These are phyloP conservation scores for Talaromyces piceae DNA, from an alignment of 2,329 filamentous ascomycete genomes.

Conservation along the genomic window DNA sequence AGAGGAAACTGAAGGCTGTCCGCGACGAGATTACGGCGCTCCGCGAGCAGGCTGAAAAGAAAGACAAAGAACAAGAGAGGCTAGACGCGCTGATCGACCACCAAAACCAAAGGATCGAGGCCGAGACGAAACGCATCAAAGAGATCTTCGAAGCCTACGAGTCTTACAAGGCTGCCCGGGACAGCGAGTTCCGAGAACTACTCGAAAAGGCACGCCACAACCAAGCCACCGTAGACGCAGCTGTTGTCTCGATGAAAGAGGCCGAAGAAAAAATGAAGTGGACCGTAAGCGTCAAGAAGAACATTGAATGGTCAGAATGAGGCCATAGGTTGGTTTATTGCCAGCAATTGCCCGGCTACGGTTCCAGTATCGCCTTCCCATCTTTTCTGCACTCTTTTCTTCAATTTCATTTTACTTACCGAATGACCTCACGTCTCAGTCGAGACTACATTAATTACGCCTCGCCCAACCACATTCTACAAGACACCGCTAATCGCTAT, in stretches of 20 bases:
- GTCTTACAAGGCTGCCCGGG: slow-evolving; percentile 36
- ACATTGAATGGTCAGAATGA: slow-evolving; percentile 24
- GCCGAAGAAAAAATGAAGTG: slow-evolving; percentile 42
- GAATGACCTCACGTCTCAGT: neutral
- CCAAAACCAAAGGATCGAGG: slow-evolving; percentile 38
- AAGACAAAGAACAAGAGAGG: slow-evolving; percentile 30
- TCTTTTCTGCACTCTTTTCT: neutral
- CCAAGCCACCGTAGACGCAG: slow-evolving; percentile 27
- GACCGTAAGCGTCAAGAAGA: slow-evolving; percentile 37
- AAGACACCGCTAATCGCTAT: neutral
- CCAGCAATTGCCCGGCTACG: too few relatives aligned
- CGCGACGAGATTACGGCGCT: slow-evolving; percentile 28
- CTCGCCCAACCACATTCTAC: neutral
- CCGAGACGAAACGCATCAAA: slow-evolving; percentile 33
- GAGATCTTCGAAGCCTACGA: slow-evolving; percentile 33
- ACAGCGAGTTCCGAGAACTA: slow-evolving; percentile 30
- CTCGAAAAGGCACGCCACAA: slow-evolving; percentile 24
- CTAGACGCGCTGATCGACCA: slow-evolving; percentile 41
- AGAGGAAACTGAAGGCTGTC: slow-evolving; percentile 31
- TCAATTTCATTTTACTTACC: neutral
- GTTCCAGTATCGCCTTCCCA: too few relatives aligned
- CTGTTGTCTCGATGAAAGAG: slow-evolving; percentile 34
- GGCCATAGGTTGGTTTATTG: neutral
- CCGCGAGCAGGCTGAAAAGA: slow-evolving; percentile 28
- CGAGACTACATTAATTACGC: neutral